A percentile compares a stretch with the other conserved stretches of the same genome.
Evolutionary conservation across 2,329 filamentous ascomycete species (phyloP).

Genomic region (Phyllosticta citrichinensis): DNA sequence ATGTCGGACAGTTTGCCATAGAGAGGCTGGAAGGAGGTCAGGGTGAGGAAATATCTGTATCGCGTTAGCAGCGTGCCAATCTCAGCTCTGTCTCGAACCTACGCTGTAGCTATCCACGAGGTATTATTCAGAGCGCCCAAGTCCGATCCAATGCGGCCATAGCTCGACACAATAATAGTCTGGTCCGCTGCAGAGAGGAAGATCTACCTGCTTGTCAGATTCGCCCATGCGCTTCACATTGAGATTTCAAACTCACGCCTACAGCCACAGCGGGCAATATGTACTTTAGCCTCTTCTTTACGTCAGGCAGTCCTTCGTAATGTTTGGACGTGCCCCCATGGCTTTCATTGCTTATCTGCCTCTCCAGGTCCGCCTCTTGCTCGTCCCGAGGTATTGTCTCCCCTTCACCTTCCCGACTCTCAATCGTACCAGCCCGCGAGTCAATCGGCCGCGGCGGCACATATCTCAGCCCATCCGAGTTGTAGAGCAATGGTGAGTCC

Average conservation of each 20-base stretch:
- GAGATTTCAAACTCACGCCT: slow-evolving; percentile 39
- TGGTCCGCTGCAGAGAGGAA: slow-evolving; percentile 67
- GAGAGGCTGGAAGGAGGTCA: slow-evolving; percentile 65
- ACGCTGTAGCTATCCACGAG: slow-evolving; percentile 61
- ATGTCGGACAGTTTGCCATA: slow-evolving; percentile 64
- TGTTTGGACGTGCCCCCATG: slow-evolving; percentile 15
- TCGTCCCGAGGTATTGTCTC: slow-evolving; percentile 7
- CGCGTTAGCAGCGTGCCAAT: not conserved
- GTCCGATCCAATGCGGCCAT: slow-evolving; percentile 67
- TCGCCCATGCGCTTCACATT: not conserved
- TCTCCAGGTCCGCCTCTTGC: slow-evolving; percentile 24
- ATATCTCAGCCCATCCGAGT: not conserved
- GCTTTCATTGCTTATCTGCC: slow-evolving; percentile 23
- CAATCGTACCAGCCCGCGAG: slow-evolving; percentile 16
- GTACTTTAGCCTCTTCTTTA: slow-evolving; percentile 42
- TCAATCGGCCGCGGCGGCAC: slow-evolving; percentile 15
- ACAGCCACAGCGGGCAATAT: slow-evolving; percentile 53
- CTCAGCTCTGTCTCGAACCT: not conserved
- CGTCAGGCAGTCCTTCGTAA: slow-evolving; percentile 39
- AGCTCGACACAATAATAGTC: slow-evolving; percentile 68
- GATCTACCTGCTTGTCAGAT: slow-evolving; percentile 37
- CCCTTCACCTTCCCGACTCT: slow-evolving; percentile 13
- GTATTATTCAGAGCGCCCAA: slow-evolving; percentile 64
- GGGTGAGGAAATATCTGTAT: slow-evolving; percentile 57
- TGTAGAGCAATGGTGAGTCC: slow-evolving; percentile 35